phyloP scores from a whole-genome alignment of 2,329 filamentous ascomycete genomes.

The Talaromyces sp. region DNA sequence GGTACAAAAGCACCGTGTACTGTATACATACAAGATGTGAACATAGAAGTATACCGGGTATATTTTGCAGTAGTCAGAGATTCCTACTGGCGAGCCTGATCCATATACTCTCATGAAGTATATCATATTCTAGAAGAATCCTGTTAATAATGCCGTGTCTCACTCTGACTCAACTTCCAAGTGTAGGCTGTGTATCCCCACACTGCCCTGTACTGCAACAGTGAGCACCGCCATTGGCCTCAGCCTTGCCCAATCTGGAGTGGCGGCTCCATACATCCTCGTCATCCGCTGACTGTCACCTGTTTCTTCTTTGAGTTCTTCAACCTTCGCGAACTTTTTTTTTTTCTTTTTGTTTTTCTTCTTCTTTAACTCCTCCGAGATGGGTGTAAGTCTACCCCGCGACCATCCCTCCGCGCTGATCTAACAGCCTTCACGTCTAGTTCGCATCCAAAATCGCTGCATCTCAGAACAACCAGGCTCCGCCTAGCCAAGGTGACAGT shows the following conservation, averaged over 20 bases:
- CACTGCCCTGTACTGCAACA: not conserved
- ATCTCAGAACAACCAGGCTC: conserved; percentile 29
- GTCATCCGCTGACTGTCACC: conserved; percentile 4
- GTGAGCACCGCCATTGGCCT: not conserved
- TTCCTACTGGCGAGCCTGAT: too few species aligned
- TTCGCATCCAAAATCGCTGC: conserved; percentile 46
- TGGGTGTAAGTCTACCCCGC: conserved; percentile 1
- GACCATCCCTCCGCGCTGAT: not conserved
- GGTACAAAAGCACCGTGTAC: too few species aligned
- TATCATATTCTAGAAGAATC: too few species aligned
- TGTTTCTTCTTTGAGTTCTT: too few species aligned
- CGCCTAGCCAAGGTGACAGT: not conserved
- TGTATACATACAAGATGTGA: too few species aligned
- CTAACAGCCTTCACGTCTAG: conserved; percentile 17
- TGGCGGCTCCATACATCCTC: conserved; percentile 1
- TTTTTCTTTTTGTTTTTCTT: not conserved
- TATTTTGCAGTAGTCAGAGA: too few species aligned
- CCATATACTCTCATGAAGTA: too few species aligned
- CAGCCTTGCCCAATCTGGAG: not conserved
- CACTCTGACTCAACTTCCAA: not conserved
- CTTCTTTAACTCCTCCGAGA: not conserved
- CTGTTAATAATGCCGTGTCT: not conserved
- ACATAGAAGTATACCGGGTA: too few species aligned
- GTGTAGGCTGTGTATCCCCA: conserved; percentile 1
- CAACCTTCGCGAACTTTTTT: too few species aligned